phyloP scores from a whole-genome alignment of 441 rosid genomes.

The Brassica balearica region DNA sequence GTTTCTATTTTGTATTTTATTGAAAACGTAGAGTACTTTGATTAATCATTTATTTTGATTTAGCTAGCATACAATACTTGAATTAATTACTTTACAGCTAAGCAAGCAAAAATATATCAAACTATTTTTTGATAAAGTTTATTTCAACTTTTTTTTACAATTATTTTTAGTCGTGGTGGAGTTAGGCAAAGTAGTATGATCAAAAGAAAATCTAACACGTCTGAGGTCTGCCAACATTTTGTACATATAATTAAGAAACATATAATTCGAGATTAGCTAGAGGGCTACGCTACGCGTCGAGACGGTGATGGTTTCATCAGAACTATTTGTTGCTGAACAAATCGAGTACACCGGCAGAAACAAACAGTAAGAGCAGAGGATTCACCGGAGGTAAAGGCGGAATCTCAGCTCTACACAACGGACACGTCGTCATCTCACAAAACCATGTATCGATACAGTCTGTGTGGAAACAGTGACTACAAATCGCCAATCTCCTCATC shows the following conservation, averaged over 20 bases:
- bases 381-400: constrained; percentile 26
- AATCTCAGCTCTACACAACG: constrained; percentile 36
- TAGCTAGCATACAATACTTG: background rate
- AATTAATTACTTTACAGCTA: background rate
- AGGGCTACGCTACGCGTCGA: background rate
- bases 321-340: constrained; percentile 13
- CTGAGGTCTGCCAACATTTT: background rate
- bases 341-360: constrained; percentile 19
- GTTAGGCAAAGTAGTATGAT: background rate
- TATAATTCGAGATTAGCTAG: background rate
- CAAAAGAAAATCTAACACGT: background rate
- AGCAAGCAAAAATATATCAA: background rate
- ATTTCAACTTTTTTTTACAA: background rate
- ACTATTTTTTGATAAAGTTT: background rate
- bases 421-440: constrained; percentile 30
- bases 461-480: constrained; percentile 37
- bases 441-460: constrained; percentile 41
- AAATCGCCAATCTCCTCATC: constrained; percentile 31
- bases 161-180: background rate
- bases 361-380: constrained; percentile 28
- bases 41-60: background rate
- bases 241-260: too few relatives aligned
- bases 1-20: background rate
- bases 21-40: background rate
- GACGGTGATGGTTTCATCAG: background rate